Conservation (phyloP, 2,329 filamentous ascomycete species). For the Mycosphaerelloides madeirae region DNA sequence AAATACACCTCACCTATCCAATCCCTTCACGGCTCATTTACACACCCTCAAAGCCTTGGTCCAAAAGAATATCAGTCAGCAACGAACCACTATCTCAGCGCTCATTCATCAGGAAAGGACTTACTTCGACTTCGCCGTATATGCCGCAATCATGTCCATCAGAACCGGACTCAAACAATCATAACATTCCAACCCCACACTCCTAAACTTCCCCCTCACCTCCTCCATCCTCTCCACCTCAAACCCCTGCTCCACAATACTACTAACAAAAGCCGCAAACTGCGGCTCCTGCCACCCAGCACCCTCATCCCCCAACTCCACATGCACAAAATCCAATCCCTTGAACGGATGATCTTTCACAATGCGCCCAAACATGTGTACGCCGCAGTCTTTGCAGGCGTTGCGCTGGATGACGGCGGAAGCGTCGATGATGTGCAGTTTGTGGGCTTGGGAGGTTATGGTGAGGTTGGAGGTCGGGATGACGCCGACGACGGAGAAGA, state of each 20-base stretch:
- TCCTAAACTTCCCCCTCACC: conserved; percentile 52
- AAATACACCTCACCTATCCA: no score
- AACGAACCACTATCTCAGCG: not conserved
- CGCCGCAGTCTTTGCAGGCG: conserved; percentile 58
- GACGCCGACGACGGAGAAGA: conserved; percentile 62
- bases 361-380: conserved; percentile 62
- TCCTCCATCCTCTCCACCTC: conserved; percentile 51
- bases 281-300: conserved; percentile 68
- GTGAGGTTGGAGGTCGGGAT: conserved; percentile 51
- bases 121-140: conserved; percentile 22
- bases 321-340: conserved; percentile 65
- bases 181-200: conserved; percentile 56
- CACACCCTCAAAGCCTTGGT: conserved; percentile 1
- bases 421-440: conserved; percentile 54
- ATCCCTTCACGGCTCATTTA: no score
- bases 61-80: not conserved
- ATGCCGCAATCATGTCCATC: conserved; percentile 50
- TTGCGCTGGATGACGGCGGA: conserved; percentile 57
- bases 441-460: conserved; percentile 55
- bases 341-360: conserved; percentile 62
- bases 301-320: conserved; percentile 51
- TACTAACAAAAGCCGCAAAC: conserved; percentile 64
- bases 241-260: conserved; percentile 65
- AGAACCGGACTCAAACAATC: conserved; percentile 58
- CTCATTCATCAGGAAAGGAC: conserved; percentile 1